Percentiles rank a stretch among this genome's conserved stretches.
Evolutionary conservation across 371 early-diverging fungal genomes (phyloP).

Genomic region (Apophysomyces trapeziformis): DNA sequence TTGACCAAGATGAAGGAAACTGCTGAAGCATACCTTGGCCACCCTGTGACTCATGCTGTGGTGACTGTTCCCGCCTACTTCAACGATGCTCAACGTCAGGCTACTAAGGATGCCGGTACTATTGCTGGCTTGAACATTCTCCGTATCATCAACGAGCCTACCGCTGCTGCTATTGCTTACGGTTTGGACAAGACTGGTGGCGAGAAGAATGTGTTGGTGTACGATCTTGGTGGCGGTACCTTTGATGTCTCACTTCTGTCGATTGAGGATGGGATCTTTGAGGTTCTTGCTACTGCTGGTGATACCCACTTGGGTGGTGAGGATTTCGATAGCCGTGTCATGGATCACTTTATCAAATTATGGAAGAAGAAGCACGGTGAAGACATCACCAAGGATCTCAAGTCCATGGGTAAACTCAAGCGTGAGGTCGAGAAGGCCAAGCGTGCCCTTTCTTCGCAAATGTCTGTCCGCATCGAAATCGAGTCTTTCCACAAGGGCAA

Average conservation of each 20-base stretch:
- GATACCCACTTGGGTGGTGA: constrained; percentile 99
- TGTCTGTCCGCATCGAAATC: constrained; percentile 77
- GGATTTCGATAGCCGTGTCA: constrained; percentile 91
- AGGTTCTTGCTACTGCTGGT: constrained; percentile 96
- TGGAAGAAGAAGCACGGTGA: constrained; percentile 79
- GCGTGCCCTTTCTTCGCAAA: constrained; percentile 86
- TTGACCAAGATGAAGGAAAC: constrained; percentile 97
- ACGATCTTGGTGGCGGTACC: constrained; percentile 98
- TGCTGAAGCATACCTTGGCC: constrained; percentile 95
- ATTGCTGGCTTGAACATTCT: constrained; percentile 96
- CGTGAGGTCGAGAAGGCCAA: constrained; percentile 91
- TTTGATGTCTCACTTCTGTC: constrained; percentile 97
- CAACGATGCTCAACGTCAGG: constrained; percentile 95
- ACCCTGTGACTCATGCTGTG: constrained; percentile 81
- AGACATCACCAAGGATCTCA: constrained; percentile 74
- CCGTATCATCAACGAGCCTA: constrained; percentile 98
- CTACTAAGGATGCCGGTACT: constrained; percentile 97
- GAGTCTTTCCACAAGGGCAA: constrained; percentile 97
- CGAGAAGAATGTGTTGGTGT: constrained; percentile 86
- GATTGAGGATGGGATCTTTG: constrained; percentile 94
- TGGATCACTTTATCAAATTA: constrained; percentile 77
- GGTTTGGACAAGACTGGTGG: constrained; percentile 94
- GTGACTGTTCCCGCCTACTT: constrained; percentile 96
- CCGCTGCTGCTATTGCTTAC: constrained; percentile 98
- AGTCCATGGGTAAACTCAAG: constrained; percentile 86